Conservation (phyloP, 345 rosid genomes). For the Punica granatum region DNA sequence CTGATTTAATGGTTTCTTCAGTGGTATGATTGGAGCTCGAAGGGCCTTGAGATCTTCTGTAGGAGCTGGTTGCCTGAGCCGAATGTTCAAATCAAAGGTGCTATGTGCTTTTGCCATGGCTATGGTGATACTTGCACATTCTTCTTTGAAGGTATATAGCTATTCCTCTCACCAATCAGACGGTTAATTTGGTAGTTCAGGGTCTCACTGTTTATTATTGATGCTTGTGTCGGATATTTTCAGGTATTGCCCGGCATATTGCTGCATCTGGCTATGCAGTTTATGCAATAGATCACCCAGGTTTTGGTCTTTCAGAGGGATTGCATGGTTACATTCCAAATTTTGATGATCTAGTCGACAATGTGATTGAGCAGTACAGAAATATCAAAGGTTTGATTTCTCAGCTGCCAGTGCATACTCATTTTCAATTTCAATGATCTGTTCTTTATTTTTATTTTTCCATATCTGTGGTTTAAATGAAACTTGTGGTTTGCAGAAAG, state of each 20-base stretch:
- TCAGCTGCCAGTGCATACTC: background rate
- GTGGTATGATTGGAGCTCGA: slow-evolving; percentile 76
- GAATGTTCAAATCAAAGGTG: slow-evolving; percentile 57
- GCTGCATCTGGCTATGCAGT: slow-evolving; percentile 67
- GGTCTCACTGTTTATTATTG: too few relatives aligned
- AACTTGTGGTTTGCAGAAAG: slow-evolving; percentile 32
- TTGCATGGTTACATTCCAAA: slow-evolving; percentile 79
- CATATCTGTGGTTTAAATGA: background rate
- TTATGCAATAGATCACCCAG: slow-evolving; percentile 90
- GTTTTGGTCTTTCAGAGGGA: slow-evolving; percentile 90
- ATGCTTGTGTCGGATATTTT: background rate
- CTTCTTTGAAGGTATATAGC: slow-evolving; percentile 84
- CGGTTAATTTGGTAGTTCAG: background rate
- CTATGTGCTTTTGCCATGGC: slow-evolving; percentile 75
- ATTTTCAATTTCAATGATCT: background rate
- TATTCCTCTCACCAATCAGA: background rate
- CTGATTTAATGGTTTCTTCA: slow-evolving; percentile 14
- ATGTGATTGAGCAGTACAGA: slow-evolving; percentile 56
- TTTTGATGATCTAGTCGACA: slow-evolving; percentile 64
- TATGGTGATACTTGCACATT: slow-evolving; percentile 98
- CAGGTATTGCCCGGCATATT: slow-evolving; percentile 75
- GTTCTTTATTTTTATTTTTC: background rate
- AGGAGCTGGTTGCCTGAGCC: slow-evolving; percentile 75
- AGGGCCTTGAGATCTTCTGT: slow-evolving; percentile 67
- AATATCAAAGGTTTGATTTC: slow-evolving; percentile 64